A percentile compares a stretch with the other conserved stretches of the same genome.
Evolutionary conservation across 345 rosid genomes (phyloP).

Genomic region (Theobroma cacao): DNA sequence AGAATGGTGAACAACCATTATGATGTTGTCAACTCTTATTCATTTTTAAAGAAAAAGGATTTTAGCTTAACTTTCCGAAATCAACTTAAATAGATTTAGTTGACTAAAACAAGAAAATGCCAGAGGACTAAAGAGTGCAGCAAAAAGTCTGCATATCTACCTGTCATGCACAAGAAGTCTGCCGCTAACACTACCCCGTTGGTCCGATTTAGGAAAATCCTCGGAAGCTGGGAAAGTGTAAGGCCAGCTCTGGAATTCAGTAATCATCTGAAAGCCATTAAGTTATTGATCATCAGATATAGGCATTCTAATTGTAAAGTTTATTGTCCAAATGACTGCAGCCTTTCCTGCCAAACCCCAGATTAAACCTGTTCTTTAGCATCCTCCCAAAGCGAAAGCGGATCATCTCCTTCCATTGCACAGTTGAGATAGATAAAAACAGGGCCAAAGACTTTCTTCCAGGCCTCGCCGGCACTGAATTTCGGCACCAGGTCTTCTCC

Average conservation of each 20-base stretch:
- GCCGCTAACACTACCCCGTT: slow-evolving; percentile 49
- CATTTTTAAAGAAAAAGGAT: too few species aligned
- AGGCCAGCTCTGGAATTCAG: slow-evolving; percentile 63
- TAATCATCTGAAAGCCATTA: slow-evolving; percentile 30
- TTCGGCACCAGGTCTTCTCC: slow-evolving; percentile 79
- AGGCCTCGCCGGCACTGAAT: slow-evolving; percentile 53
- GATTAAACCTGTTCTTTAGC: slow-evolving; percentile 53
- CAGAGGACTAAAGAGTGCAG: neutral
- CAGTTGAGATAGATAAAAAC: slow-evolving; percentile 56
- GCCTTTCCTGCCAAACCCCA: neutral
- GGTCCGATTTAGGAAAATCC: slow-evolving; percentile 45
- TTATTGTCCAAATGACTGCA: neutral
- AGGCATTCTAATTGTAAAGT: neutral
- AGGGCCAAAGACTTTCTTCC: slow-evolving; percentile 91
- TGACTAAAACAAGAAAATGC: neutral
- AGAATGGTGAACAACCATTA: too few species aligned
- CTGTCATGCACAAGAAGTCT: slow-evolving; percentile 46
- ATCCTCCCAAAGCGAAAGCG: slow-evolving; percentile 50
- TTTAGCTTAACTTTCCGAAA: too few species aligned
- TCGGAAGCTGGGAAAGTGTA: slow-evolving; percentile 57
- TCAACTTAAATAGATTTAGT: neutral
- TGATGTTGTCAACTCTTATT: neutral
- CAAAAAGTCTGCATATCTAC: slow-evolving; percentile 16
- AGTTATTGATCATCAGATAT: neutral
- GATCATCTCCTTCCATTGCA: slow-evolving; percentile 14